Evolutionary conservation across 2,329 filamentous ascomycete genomes (phyloP), one percentile per base, ranked within the genome.

Genomic region (Sordariomycetes sp.): DNA sequence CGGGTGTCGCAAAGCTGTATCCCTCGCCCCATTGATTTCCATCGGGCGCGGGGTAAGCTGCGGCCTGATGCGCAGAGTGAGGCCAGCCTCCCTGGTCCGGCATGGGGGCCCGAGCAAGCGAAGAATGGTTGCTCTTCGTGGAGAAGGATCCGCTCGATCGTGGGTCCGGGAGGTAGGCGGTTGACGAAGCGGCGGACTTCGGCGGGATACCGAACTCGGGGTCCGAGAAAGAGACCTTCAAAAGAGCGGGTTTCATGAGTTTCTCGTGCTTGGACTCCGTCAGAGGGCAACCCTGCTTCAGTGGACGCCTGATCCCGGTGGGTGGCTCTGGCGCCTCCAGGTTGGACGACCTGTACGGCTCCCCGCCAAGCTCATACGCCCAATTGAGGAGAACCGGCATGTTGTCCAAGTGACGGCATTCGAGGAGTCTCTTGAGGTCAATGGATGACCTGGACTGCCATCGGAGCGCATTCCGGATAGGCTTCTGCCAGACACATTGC

Each of bases 401-500:
- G 52, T 74, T 70, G 57, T 70, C 70, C 1, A 75, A 65, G 42
- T 75, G 73, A 20, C 73, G 69, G 51, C 70, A 69, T 61, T 75
- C 73, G 50, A 75, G 71, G 64, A 74, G 72, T 13, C 72, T 71
- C 65, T 70, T 73, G 24, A 75, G 64, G 34, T 75, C 71, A 2
- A 70, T 70, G 2, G 72, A 74, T 2, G 70, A 72, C 10, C 72
- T 67, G 1, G 71, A 64, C 10, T 69, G 67, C 73, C 73, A 75
- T 51, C 65, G 65, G 12, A 75, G 66, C 25, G 69, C 65, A 59
- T 68, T 68, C 5, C 73, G 67, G 59, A 71, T 70, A 59, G 72
- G 70, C 65, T 74, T 75, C 48, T 72, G 71, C 72, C 71, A 74
- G 57, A 74, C 72, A 57, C 71, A 71, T 15, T 69, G 72, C 65